Percentiles rank a stretch among this genome's conserved stretches.
Conservation (phyloP, 176 grass and related monocot species). For the Carex myosuroides region DNA sequence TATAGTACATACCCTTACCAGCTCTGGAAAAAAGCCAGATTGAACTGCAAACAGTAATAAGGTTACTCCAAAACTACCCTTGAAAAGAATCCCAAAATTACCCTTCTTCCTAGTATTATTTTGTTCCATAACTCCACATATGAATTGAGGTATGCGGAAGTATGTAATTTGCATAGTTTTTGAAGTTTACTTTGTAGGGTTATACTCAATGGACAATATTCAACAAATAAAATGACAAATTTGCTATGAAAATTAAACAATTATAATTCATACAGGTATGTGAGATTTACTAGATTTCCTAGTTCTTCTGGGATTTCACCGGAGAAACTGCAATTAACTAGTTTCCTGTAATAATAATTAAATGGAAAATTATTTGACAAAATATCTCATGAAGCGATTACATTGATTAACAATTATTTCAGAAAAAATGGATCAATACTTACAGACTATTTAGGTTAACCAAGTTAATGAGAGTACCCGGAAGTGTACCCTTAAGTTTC, state of each 20-base stretch:
- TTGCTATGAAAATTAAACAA: not conserved
- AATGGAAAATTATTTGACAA: slow-evolving; percentile 20
- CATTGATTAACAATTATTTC: not conserved
- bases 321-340: slow-evolving; percentile 51
- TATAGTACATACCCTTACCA: not conserved
- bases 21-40: not conserved
- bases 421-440: slow-evolving; percentile 20
- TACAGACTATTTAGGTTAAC: slow-evolving; percentile 42
- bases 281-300: slow-evolving; percentile 46
- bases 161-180: not conserved
- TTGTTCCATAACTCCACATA: not conserved
- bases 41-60: no score
- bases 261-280: slow-evolving; percentile 43
- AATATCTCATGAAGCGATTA: slow-evolving; percentile 6
- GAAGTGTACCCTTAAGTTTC: slow-evolving; percentile 34
- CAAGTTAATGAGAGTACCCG: slow-evolving; percentile 47
- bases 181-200: not conserved
- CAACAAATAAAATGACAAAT: not conserved
- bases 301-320: slow-evolving; percentile 57
- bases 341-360: slow-evolving; percentile 27
- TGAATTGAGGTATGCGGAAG: not conserved
- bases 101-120: no score
- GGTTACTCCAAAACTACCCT: no score
- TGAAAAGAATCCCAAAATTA: not conserved
- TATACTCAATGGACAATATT: not conserved